Conservation (phyloP, 1,284 basidiomycete species). For the Limonomyces culmigenus region DNA sequence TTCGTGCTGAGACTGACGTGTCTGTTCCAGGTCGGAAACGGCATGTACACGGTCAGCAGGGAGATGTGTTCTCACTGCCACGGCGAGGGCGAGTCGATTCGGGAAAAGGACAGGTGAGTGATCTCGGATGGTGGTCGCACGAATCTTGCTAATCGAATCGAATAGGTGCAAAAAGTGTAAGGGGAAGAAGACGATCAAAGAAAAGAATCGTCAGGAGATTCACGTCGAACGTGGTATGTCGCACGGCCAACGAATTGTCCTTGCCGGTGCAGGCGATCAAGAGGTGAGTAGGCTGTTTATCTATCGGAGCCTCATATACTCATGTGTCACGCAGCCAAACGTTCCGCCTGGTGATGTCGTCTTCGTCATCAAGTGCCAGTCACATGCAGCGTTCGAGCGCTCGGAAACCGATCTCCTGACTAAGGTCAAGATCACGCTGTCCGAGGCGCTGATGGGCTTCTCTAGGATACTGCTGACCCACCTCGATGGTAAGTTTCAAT, state of each 20-base stretch:
- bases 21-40: constrained; percentile 1
- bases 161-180: constrained; percentile 91
- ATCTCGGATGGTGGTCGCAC: not conserved
- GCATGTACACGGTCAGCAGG: constrained; percentile 27
- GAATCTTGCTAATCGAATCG: constrained; percentile 3
- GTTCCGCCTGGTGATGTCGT: constrained; percentile 77
- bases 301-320: constrained; percentile 1
- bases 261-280: constrained; percentile 84
- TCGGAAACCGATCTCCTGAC: constrained; percentile 65
- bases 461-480: constrained; percentile 76
- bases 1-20: too few relatives aligned
- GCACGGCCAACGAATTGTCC: constrained; percentile 72
- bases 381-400: constrained; percentile 70
- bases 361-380: constrained; percentile 57
- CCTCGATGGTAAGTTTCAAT: too few relatives aligned
- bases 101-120: constrained; percentile 75
- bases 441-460: constrained; percentile 84
- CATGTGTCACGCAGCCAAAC: constrained; percentile 38
- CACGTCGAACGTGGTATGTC: constrained; percentile 81
- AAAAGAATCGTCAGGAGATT: constrained; percentile 80
- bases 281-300: constrained; percentile 27
- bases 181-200: constrained; percentile 69
- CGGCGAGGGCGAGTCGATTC: constrained; percentile 65
- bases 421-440: constrained; percentile 70
- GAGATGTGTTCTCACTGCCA: constrained; percentile 62